Conservation (phyloP, 108 stramenopile species). For the Pelagomonas calceolata region DNA sequence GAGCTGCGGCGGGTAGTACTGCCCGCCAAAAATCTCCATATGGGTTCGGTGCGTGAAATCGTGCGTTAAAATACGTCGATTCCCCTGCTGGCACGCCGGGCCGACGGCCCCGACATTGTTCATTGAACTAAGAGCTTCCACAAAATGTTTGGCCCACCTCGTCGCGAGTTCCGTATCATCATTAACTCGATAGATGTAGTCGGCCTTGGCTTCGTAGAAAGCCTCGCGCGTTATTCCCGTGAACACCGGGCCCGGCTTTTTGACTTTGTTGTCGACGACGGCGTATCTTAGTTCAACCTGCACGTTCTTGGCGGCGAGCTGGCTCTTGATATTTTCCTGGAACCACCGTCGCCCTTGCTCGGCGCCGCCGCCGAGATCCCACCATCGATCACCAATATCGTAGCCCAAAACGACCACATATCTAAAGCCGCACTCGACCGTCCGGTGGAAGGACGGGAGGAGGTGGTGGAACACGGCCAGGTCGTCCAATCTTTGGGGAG, state of each 20-base stretch:
- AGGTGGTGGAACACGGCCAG: constrained; percentile 20
- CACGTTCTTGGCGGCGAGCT: constrained; percentile 19
- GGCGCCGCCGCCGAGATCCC: constrained; percentile 18
- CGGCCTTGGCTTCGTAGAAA: constrained; percentile 16
- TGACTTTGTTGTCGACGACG: constrained; percentile 28
- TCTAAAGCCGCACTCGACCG: constrained; percentile 39
- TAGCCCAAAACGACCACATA: constrained; percentile 35
- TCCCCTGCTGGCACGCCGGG: constrained; percentile 3
- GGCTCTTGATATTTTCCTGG: constrained; percentile 13
- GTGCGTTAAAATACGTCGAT: constrained; percentile 33
- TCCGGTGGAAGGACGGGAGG: constrained; percentile 31
- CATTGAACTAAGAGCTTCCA: neutral
- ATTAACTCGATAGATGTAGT: constrained; percentile 41
- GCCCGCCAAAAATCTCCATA: constrained; percentile 38
- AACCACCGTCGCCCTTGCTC: constrained; percentile 19
- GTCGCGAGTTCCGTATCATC: constrained; percentile 37
- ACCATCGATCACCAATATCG: constrained; percentile 35
- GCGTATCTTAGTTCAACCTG: constrained; percentile 19
- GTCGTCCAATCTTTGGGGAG: neutral
- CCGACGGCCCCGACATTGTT: neutral
- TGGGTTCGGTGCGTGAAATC: constrained; percentile 39
- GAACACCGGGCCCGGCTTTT: constrained; percentile 44
- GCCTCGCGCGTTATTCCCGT: constrained; percentile 34
- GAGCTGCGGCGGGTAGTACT: constrained; percentile 37
- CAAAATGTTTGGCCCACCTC: constrained; percentile 25